Base-by-base conservation (phyloP, 306 rosid species). In the Astragalus membranaceus region DNA sequence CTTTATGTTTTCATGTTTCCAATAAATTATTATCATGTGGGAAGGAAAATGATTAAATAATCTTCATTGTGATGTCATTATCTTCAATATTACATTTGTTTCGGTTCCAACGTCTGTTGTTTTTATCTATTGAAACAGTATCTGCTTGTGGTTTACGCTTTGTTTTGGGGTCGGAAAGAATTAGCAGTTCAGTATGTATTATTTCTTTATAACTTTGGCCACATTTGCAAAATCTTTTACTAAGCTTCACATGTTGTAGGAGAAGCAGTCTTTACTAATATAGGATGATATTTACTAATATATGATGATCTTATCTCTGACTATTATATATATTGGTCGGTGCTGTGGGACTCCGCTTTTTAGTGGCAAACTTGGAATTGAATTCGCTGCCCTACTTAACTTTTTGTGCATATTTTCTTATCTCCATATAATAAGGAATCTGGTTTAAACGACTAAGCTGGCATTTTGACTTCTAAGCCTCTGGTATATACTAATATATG, bases 371-470 rank as follows among this genome's bases (percentile, higher is more conserved):
- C 5, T 61, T 39, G 50, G 70, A 53, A 72, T 73, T 64, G 65
- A 67, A 50, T 81, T 61, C 0, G 44, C 23, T 59, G 66, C 44
- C 29, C 39, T 63, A 42, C 70, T 74, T 46, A 35, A 33, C 73
- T 32, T 58, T 7, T 46, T 64, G 49, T 41, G 49, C 54, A n/a
- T n/a, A n/a, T n/a, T n/a, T n/a, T n/a, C n/a, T 14, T n/a, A 17
- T 70, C 75, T 74, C 32, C 60, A 17, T 72, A 5, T 16, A 14
- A 60, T 3, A 42, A 62, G 51, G 88, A 82, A 81, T 87, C 83
- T 75, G 41, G 80, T 33, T 70, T 75, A 74, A 66, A 72, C 14
- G 30, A 20, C 16, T 15, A 2, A 13, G 10, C 16, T 20, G 23
- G 23, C 23, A 20, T 14, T 56, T n/a, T 69, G 52, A 23, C 37